phyloP scores from a whole-genome alignment of 768 basidiomycete species.

The Amanita pseudoporphyria region DNA sequence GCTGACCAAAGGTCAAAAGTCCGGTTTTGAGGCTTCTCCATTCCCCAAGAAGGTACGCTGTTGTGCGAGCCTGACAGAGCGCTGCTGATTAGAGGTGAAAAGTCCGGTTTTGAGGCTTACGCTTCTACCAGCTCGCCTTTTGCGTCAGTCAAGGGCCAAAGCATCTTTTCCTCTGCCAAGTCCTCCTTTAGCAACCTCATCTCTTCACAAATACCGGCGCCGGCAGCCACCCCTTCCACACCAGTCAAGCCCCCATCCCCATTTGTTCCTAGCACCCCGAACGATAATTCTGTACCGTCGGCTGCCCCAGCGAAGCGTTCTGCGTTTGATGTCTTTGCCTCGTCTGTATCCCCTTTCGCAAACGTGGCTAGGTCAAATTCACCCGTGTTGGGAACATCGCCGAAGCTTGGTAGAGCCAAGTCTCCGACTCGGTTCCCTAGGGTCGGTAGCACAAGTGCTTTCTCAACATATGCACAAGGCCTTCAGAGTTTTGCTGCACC shows the following conservation, averaged over 20 bases:
- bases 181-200: constrained; percentile 22
- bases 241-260: background rate
- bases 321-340: constrained; percentile 25
- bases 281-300: constrained; percentile 6
- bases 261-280: constrained; percentile 3
- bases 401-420: constrained; percentile 36
- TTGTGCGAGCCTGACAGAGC: constrained; percentile 1
- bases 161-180: constrained; percentile 32
- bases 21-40: constrained; percentile 62
- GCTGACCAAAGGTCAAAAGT: constrained; percentile 23
- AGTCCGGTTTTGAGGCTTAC: constrained; percentile 77
- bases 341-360: constrained; percentile 21
- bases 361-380: constrained; percentile 39
- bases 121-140: constrained; percentile 70
- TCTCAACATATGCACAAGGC: constrained; percentile 50
- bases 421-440: constrained; percentile 44
- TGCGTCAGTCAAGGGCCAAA: constrained; percentile 62
- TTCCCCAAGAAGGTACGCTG: background rate
- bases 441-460: constrained; percentile 38
- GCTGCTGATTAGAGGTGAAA: background rate
- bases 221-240: constrained; percentile 6
- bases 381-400: constrained; percentile 34
- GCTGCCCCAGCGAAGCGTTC: constrained; percentile 22
- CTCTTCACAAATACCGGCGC: constrained; percentile 16
- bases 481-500: constrained; percentile 35